A percentile compares a stretch with the other conserved stretches of the same genome.
Evolutionary conservation across 2,329 filamentous ascomycete species (phyloP).

Genomic region (Exophiala sp.): DNA sequence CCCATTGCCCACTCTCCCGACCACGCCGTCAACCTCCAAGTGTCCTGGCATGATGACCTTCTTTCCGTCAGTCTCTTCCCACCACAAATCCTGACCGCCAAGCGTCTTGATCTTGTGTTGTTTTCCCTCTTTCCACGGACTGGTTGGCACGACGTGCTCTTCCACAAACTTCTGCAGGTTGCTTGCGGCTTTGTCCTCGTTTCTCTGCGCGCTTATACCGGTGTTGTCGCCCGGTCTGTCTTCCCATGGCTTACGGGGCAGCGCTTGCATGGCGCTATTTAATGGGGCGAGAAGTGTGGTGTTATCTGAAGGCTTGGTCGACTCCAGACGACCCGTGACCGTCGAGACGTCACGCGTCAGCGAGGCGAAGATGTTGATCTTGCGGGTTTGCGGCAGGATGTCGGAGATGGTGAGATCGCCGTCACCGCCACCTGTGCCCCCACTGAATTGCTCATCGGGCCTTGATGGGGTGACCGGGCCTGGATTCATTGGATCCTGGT

Average conservation of each 20-base stretch:
- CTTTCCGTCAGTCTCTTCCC: conserved; percentile 65
- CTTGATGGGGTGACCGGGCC: conserved; percentile 9
- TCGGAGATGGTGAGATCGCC: conserved; percentile 69
- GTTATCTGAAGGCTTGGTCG: conserved; percentile 56
- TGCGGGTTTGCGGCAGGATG: conserved; percentile 73
- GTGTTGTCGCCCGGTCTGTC: conserved; percentile 29
- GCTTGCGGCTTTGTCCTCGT: conserved; percentile 66
- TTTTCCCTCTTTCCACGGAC: conserved; percentile 69
- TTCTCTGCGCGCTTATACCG: conserved; percentile 53
- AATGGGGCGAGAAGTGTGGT: conserved; percentile 84
- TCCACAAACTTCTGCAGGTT: conserved; percentile 82
- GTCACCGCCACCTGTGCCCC: conserved; percentile 9
- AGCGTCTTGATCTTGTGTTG: conserved; percentile 64
- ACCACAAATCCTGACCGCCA: conserved; percentile 72
- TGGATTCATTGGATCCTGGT: conserved; percentile 21
- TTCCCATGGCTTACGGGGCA: conserved; percentile 86
- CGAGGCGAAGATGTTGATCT: conserved; percentile 79
- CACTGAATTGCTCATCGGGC: background rate
- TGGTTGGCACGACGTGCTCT: conserved; percentile 71
- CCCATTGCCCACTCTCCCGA: conserved; percentile 77
- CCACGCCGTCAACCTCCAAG: conserved; percentile 72
- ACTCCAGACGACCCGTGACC: conserved; percentile 65
- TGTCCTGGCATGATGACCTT: conserved; percentile 65
- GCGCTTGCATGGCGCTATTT: conserved; percentile 72
- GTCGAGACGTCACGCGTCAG: conserved; percentile 71